Percentiles rank a stretch among this genome's conserved stretches.
These are phyloP conservation scores for Cephaloascus albidus DNA, from an alignment of 805 yeast genomes.

Conservation along the genomic window DNA sequence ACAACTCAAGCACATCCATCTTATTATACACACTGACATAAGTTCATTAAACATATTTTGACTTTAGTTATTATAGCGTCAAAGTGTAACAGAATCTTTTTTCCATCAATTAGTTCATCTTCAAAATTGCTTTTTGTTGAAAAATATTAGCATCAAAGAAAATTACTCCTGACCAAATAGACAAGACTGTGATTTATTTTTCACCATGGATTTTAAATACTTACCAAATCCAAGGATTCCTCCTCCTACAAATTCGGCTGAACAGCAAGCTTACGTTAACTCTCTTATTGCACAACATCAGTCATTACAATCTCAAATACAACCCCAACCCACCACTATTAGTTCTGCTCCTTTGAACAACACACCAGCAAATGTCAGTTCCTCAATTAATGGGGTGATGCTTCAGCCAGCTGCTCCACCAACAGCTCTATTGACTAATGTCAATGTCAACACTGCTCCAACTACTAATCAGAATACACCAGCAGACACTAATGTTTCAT, in stretches of 20 bases:
- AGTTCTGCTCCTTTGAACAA: background rate
- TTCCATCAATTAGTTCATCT: too few species aligned
- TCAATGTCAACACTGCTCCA: background rate
- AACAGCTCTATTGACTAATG: background rate
- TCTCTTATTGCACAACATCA: background rate
- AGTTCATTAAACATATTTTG: too few species aligned
- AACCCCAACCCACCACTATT: too few species aligned
- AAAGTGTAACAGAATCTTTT: too few species aligned
- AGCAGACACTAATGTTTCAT: background rate
- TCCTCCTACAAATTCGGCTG: background rate
- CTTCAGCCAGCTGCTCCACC: too few species aligned
- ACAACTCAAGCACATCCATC: too few species aligned
- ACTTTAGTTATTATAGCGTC: too few species aligned
- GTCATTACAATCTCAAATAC: background rate
- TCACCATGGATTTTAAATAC: background rate
- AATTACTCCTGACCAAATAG: too few species aligned
- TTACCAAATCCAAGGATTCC: background rate
- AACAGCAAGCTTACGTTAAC: background rate
- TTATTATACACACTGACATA: too few species aligned
- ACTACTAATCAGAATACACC: background rate
- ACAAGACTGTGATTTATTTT: too few species aligned
- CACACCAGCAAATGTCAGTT: background rate
- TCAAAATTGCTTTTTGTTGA: too few species aligned
- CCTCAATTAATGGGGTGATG: background rate
- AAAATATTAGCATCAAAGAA: too few species aligned